These are phyloP conservation scores for Aspergillus cristatus DNA, from an alignment of 495 filamentous ascomycete genomes.

Conservation along the genomic window DNA sequence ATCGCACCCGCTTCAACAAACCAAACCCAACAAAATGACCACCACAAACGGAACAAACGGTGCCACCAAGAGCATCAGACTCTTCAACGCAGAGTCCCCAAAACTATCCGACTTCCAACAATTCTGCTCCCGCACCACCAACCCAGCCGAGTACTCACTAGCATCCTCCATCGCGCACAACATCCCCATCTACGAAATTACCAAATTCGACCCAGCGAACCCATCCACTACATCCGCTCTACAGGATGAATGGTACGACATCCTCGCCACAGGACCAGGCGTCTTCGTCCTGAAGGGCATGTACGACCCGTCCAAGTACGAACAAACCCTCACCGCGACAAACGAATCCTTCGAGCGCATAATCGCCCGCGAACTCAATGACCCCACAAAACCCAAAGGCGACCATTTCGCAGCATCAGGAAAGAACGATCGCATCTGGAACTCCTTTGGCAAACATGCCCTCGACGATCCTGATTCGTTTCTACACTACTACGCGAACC, in stretches of 20 bases:
- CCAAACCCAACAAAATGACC: too few species aligned
- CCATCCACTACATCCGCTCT: conserved; percentile 17
- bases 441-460: conserved; percentile 48
- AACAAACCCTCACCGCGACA: conserved; percentile 21
- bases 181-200: conserved; percentile 44
- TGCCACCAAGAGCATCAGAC: conserved; percentile 9
- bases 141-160: conserved; percentile 32
- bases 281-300: conserved; percentile 42
- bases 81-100: conserved; percentile 13
- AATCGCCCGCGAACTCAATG: conserved; percentile 26
- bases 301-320: conserved; percentile 23
- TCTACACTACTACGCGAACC: conserved; percentile 44
- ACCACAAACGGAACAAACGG: conserved; percentile 9
- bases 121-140: conserved; percentile 31
- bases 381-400: conserved; percentile 22
- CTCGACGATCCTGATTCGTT: conserved; percentile 36
- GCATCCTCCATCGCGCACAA: conserved; percentile 30
- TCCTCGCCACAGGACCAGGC: conserved; percentile 41
- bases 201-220: conserved; percentile 15
- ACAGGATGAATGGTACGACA: conserved; percentile 49
- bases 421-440: conserved; percentile 48
- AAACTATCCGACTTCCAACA: conserved; percentile 30
- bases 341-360: conserved; percentile 38
- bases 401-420: conserved; percentile 45
- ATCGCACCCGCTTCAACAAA: too few species aligned